Percentiles rank a stretch among this genome's conserved stretches.
Evolutionary conservation across 2,329 filamentous ascomycete genomes (phyloP).

Genomic region (Fusarium agapanthi): DNA sequence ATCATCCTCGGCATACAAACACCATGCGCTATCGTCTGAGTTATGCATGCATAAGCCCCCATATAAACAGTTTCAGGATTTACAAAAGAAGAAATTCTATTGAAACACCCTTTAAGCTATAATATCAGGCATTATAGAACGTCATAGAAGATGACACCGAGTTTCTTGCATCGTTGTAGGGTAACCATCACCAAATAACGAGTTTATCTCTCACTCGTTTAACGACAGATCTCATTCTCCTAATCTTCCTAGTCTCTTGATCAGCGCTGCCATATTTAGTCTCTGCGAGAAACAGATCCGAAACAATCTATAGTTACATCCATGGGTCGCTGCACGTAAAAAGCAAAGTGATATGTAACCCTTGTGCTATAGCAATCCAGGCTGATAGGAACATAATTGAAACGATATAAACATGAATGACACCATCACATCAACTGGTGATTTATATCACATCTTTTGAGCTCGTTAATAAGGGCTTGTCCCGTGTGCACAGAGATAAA

Average conservation of each 20-base stretch:
- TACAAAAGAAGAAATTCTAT: neutral
- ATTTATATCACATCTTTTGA: neutral
- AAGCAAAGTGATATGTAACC: neutral
- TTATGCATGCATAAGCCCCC: neutral
- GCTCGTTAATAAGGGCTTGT: neutral
- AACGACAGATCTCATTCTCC: neutral
- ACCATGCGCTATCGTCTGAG: no score
- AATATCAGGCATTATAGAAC: neutral
- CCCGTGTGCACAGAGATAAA: neutral
- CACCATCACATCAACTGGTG: neutral
- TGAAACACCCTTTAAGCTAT: neutral
- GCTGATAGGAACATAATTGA: neutral
- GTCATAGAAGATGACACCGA: neutral
- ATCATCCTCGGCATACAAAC: neutral
- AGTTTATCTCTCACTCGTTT: neutral
- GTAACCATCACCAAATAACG: neutral
- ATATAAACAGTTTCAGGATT: neutral
- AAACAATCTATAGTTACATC: neutral
- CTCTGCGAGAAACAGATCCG: neutral
- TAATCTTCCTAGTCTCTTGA: slow-evolving; percentile 12
- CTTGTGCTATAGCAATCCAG: neutral
- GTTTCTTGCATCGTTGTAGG: neutral
- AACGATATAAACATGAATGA: neutral
- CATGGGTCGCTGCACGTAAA: neutral
- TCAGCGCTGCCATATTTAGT: slow-evolving; percentile 17